Conservation (phyloP, 441 rosid species). For the Gossypium trilobum region DNA sequence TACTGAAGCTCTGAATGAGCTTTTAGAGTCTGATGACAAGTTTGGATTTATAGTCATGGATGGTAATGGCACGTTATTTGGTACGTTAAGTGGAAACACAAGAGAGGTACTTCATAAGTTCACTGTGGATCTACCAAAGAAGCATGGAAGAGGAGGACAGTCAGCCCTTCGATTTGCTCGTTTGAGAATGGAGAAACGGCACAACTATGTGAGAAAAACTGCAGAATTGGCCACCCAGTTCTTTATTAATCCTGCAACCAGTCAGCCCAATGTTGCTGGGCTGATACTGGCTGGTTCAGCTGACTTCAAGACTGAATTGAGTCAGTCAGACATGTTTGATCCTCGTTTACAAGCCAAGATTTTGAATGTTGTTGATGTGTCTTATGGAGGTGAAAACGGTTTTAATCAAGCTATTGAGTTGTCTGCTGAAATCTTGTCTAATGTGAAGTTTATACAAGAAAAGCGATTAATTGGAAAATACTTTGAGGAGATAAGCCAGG, state of each 20-base stretch:
- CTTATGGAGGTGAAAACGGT: conserved; percentile 78
- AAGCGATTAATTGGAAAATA: conserved; percentile 69
- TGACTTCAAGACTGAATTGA: conserved; percentile 77
- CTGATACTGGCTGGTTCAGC: conserved; percentile 80
- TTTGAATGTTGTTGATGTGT: conserved; percentile 70
- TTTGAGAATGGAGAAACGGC: conserved; percentile 83
- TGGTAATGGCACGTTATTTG: conserved; percentile 75
- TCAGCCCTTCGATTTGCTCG: conserved; percentile 85
- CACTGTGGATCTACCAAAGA: conserved; percentile 76
- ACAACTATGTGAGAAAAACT: conserved; percentile 75
- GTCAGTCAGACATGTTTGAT: conserved; percentile 80
- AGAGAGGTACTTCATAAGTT: conserved; percentile 77
- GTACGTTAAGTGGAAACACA: conserved; percentile 72
- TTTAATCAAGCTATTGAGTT: conserved; percentile 75
- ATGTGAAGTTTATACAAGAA: conserved; percentile 77
- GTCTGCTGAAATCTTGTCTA: conserved; percentile 69
- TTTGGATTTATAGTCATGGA: conserved; percentile 50
- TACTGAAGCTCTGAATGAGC: neutral
- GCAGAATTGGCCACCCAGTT: conserved; percentile 83
- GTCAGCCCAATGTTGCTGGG: conserved; percentile 76
- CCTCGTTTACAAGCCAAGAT: conserved; percentile 82
- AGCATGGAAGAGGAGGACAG: conserved; percentile 95
- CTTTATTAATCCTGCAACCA: conserved; percentile 73
- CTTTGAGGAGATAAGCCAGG: conserved; percentile 82
- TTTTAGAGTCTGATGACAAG: conserved; percentile 2